Evolutionary conservation across 73 alveolate species (phyloP).

Genomic region (Paramecium octaurelia): DNA sequence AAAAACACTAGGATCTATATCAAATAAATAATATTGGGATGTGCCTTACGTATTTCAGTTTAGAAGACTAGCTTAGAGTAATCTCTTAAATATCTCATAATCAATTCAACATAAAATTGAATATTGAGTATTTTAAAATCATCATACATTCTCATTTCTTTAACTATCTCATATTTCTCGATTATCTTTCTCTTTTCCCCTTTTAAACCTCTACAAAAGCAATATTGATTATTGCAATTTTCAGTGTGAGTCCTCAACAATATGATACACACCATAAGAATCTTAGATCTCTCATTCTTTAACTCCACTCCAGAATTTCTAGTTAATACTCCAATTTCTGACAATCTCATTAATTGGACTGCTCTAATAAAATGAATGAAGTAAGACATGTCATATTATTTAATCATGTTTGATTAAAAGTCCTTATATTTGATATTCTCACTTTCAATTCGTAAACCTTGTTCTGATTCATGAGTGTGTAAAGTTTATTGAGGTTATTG

Average conservation of each 20-base stretch:
- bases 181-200: slow-evolving; percentile 19
- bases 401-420: background rate
- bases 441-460: background rate
- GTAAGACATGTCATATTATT: background rate
- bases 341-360: background rate
- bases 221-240: slow-evolving; percentile 3
- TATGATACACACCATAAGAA: background rate
- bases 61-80: slow-evolving; percentile 26
- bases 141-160: slow-evolving; percentile 50
- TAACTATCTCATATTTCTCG: slow-evolving; percentile 40
- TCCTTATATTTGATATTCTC: slow-evolving; percentile 20
- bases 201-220: slow-evolving; percentile 18
- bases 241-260: slow-evolving; percentile 17
- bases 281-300: background rate
- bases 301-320: background rate
- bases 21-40: background rate
- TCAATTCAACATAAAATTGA: slow-evolving; percentile 43
- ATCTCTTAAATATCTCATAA: slow-evolving; percentile 39
- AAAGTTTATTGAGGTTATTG: background rate
- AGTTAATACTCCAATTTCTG: slow-evolving; percentile 22
- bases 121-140: slow-evolving; percentile 23
- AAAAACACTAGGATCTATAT: background rate
- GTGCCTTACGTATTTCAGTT: background rate
- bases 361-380: slow-evolving; percentile 17
- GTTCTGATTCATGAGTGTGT: background rate